Evolutionary conservation across 1,284 basidiomycete genomes (phyloP), one percentile per base, ranked within the genome.

Genomic region (Ceratobasidium sp.): DNA sequence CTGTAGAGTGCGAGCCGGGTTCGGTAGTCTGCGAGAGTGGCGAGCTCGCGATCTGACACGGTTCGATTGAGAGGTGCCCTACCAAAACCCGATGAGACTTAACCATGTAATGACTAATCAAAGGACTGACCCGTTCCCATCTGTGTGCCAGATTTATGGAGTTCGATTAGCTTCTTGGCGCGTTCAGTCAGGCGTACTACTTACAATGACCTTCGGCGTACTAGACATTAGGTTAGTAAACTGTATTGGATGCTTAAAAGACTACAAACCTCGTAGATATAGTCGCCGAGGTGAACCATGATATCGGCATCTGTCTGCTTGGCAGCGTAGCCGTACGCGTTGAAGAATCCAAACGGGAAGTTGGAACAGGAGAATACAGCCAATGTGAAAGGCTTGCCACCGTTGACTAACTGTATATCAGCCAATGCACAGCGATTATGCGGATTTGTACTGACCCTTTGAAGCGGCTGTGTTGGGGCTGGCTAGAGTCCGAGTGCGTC

Each of bases 251-350:
- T 20, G 4, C 20, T 46, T 26, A 26, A 15, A 26, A 15, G 46
- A 9, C 44, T 1, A 50, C 71, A 5, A 42, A 75, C 71, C 71
- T 75, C 71, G 48, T 75, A 75, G 78, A 90, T 90, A 83, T 92
- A 92, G 83, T 92, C 91, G 15, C 91, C 91, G 38, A 92, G 86
- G 81, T 92, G 91, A 59, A 92, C 82, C 78, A 90, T 91, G 66
- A 90, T 84, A 81, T 92, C 91, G 2, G 90, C 87, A 38, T 86
- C 86, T 13, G 89, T 88, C 80, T 90, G 89, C 74, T 88, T 88
- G 26, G 90, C 88, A 0, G 90, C 90, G 65, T 89, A 86, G 10
- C 89, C 89, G 82, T 92, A 93, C 15, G 91, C 90, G 82, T 92
- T 92, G 86, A 92, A 93, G 83, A 87, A 92, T 0, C 92, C 91